Percentiles rank a stretch among this genome's conserved stretches.
Conservation (phyloP, 1,284 basidiomycete genomes). For the Sporisorium sorghi region DNA sequence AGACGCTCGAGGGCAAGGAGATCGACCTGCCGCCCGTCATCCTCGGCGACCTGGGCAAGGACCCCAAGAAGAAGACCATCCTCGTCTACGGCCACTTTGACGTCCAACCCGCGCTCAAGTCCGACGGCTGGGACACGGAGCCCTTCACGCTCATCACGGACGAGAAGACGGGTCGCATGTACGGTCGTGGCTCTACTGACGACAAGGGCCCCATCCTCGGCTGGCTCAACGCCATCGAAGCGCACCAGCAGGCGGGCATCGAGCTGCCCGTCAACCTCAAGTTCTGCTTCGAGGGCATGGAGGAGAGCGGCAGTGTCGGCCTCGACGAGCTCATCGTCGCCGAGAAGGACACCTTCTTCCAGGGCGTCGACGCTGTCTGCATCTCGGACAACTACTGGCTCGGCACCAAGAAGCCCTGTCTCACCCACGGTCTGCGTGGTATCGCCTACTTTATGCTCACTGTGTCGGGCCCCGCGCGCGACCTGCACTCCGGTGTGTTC, state of each 20-base stretch:
- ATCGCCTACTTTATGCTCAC: constrained; percentile 88
- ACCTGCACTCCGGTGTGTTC: constrained; percentile 84
- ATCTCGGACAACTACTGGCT: constrained; percentile 74
- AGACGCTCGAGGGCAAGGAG: constrained; percentile 83
- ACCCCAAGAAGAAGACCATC: constrained; percentile 87
- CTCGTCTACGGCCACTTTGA: constrained; percentile 80
- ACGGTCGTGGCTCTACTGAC: constrained; percentile 77
- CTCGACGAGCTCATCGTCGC: constrained; percentile 87
- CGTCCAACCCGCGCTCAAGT: constrained; percentile 74
- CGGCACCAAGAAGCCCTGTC: constrained; percentile 70
- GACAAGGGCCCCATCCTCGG: constrained; percentile 74
- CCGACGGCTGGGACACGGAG: constrained; percentile 84
- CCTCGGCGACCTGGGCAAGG: constrained; percentile 79
- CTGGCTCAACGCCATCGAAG: constrained; percentile 94
- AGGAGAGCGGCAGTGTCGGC: constrained; percentile 93
- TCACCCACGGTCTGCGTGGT: constrained; percentile 75
- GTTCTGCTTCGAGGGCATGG: constrained; percentile 97
- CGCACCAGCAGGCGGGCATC: constrained; percentile 79
- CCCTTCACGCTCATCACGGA: constrained; percentile 86
- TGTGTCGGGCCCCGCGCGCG: constrained; percentile 84
- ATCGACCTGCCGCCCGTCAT: constrained; percentile 85
- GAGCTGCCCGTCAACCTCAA: constrained; percentile 92
- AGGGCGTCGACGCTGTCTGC: constrained; percentile 92
- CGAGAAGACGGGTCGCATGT: constrained; percentile 78
- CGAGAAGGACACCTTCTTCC: constrained; percentile 87